Evolutionary conservation across 1,284 basidiomycete species (phyloP).

Genomic region (Athelia sp.): DNA sequence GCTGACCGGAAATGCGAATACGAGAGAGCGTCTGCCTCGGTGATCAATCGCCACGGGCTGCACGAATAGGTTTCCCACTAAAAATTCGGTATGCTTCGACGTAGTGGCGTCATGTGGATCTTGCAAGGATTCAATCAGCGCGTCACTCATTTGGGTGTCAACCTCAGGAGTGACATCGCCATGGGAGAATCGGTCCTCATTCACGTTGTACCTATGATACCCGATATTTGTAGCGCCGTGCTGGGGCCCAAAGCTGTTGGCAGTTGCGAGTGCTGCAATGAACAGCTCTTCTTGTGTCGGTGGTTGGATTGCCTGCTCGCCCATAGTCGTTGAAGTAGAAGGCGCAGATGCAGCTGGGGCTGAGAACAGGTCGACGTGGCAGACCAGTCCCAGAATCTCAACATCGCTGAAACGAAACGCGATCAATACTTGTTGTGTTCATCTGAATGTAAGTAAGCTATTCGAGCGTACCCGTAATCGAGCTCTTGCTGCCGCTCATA

Average conservation of each 20-base stretch:
- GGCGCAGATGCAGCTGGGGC: conserved; percentile 11
- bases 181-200: too few species aligned
- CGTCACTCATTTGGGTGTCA: not conserved
- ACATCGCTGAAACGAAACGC: conserved; percentile 14
- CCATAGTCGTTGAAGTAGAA: not conserved
- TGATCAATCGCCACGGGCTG: conserved; percentile 29
- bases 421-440: too few species aligned
- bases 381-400: conserved; percentile 28
- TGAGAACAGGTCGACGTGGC: conserved; percentile 36
- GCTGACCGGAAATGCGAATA: conserved; percentile 40
- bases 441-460: too few species aligned
- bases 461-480: conserved; percentile 13
- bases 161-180: too few species aligned
- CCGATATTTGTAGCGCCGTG: too few species aligned
- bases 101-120: conserved; percentile 12
- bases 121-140: not conserved
- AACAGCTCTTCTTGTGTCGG: conserved; percentile 2
- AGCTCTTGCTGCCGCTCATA: conserved; percentile 17
- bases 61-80: conserved; percentile 31
- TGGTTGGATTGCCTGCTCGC: not conserved
- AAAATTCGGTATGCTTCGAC: conserved; percentile 24
- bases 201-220: too few species aligned
- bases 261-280: conserved; percentile 19
- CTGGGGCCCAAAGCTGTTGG: conserved; percentile 18
- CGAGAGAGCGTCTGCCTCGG: conserved; percentile 29